Conservation (phyloP, 179 eudicot species). For the Silene vulgaris region DNA sequence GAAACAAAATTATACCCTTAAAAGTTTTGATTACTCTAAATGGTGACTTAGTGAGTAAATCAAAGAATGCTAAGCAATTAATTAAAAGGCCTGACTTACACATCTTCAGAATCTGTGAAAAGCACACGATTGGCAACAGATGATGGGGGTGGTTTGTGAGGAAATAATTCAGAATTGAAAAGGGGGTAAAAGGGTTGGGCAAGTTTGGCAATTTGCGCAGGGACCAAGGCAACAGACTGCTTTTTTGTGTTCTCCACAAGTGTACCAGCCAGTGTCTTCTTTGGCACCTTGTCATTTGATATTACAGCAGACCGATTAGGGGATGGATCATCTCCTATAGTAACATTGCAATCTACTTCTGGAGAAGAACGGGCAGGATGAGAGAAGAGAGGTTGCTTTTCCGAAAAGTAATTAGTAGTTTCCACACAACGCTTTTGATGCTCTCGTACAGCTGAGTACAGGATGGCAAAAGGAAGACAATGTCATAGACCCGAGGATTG, state of each 20-base stretch:
- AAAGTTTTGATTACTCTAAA: neutral
- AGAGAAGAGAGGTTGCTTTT: conserved; percentile 72
- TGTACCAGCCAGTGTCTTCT: conserved; percentile 79
- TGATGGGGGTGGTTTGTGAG: conserved; percentile 76
- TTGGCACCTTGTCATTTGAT: conserved; percentile 39
- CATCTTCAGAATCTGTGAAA: conserved; percentile 94
- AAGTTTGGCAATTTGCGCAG: conserved; percentile 60
- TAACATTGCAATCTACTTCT: conserved; percentile 25
- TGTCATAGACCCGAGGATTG: conserved; percentile 19
- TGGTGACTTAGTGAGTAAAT: conserved; percentile 3
- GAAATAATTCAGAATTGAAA: conserved; percentile 76
- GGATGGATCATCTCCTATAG: conserved; percentile 27
- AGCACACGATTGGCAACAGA: conserved; percentile 71
- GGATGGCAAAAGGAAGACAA: conserved; percentile 5
- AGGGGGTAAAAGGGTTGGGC: conserved; percentile 62
- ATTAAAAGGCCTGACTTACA: conserved; percentile 46
- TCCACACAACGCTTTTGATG: conserved; percentile 49
- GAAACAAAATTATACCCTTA: neutral
- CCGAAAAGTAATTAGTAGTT: conserved; percentile 31
- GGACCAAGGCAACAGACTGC: conserved; percentile 77
- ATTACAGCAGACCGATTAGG: conserved; percentile 24
- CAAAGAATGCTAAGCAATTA: neutral
- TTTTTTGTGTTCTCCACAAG: conserved; percentile 75
- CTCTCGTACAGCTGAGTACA: conserved; percentile 56
- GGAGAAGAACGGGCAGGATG: conserved; percentile 28